Evolutionary conservation across 768 basidiomycete genomes (phyloP).

Genomic region (Mycena maculata): DNA sequence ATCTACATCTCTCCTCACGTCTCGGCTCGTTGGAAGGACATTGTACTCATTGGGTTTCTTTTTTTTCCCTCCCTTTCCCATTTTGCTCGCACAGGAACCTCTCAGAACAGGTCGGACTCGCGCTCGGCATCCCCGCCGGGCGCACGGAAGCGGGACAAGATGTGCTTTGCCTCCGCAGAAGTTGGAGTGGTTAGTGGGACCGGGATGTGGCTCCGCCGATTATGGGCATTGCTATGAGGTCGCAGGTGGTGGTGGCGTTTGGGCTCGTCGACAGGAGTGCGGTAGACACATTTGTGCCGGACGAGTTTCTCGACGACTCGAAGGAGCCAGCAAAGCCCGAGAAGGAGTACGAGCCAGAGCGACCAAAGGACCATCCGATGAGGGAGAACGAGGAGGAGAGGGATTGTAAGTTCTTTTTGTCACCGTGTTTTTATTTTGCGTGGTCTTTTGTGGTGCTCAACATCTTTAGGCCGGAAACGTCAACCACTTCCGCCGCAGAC

Average conservation of each 20-base stretch:
- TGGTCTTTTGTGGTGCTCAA: neutral
- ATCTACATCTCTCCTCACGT: slow-evolving; percentile 15
- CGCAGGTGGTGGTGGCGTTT: neutral
- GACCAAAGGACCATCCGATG: neutral
- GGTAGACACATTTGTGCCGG: slow-evolving; percentile 28
- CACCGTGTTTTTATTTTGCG: neutral
- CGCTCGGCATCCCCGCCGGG: slow-evolving; percentile 30
- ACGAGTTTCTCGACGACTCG: slow-evolving; percentile 31
- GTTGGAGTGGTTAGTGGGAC: neutral
- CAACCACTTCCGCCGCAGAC: slow-evolving; percentile 27
- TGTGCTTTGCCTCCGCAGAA: slow-evolving; percentile 23
- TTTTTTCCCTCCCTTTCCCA: neutral
- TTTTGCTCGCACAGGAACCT: slow-evolving; percentile 26
- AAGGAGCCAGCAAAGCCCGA: slow-evolving; percentile 14
- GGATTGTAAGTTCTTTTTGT: slow-evolving; percentile 9
- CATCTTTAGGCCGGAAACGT: slow-evolving; percentile 20
- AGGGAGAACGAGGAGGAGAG: neutral
- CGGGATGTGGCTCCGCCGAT: neutral
- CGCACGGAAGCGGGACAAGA: slow-evolving; percentile 27
- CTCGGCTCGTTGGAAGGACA: slow-evolving; percentile 32
- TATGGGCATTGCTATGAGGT: too few species aligned
- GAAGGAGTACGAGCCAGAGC: neutral
- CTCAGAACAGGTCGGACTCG: slow-evolving; percentile 23
- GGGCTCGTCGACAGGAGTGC: neutral
- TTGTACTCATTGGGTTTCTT: slow-evolving; percentile 34